These are phyloP conservation scores for Aureobasidium sp. DNA, from an alignment of 2,329 filamentous ascomycete genomes.

Conservation along the genomic window DNA sequence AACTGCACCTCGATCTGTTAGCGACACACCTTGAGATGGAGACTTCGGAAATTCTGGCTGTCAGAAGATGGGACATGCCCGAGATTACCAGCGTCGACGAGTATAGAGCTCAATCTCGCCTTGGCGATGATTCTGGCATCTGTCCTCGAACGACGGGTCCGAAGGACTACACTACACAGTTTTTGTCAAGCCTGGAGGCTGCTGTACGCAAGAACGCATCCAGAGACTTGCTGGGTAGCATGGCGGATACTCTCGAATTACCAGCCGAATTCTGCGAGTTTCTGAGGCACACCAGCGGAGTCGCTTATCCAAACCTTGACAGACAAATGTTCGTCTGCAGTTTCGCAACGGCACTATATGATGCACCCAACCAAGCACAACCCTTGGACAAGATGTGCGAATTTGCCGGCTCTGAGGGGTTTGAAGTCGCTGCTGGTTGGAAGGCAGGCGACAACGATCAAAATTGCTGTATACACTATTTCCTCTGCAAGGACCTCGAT, in stretches of 20 bases:
- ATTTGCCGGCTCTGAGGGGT: not conserved
- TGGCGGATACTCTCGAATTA: not conserved
- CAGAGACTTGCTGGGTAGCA: not conserved
- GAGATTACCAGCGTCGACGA: not conserved
- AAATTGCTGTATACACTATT: not conserved
- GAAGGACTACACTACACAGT: not conserved
- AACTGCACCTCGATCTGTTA: not conserved
- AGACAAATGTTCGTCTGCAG: not conserved
- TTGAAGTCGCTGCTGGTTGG: conserved; percentile 1
- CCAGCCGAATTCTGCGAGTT: not conserved
- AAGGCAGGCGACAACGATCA: not conserved
- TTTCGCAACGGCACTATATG: not conserved
- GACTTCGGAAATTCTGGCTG: not conserved
- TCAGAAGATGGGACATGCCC: not conserved
- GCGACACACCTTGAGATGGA: not conserved
- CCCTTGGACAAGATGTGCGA: not conserved
- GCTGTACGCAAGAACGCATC: not conserved
- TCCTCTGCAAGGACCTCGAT: not conserved
- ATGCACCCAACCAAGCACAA: not conserved
- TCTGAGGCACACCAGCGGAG: not conserved
- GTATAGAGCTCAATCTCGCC: not conserved
- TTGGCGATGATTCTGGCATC: not conserved
- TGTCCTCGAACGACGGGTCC: not conserved
- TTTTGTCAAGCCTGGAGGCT: not conserved
- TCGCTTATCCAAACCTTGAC: not conserved